Conservation (phyloP, 148 eudicot species). For the Rhododendron henanense region DNA sequence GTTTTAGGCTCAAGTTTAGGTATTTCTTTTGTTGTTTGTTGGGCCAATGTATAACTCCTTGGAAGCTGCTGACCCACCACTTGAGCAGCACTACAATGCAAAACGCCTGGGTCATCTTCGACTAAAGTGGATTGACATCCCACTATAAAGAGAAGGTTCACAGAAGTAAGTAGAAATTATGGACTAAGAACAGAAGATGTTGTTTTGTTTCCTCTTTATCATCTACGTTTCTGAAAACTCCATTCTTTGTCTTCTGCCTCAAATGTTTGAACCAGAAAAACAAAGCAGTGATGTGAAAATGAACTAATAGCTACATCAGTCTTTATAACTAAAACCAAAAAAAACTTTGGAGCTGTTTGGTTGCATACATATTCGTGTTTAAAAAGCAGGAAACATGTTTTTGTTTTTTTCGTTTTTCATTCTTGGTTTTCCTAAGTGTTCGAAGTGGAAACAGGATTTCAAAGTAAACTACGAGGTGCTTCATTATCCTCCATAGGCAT, state of each 20-base stretch:
- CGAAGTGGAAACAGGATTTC: not conserved
- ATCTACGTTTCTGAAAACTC: not conserved
- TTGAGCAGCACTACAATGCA: slow-evolving; percentile 18
- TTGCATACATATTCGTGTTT: not conserved
- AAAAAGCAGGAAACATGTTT: not conserved
- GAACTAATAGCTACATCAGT: not conserved
- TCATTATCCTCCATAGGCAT: not conserved
- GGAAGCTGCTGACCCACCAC: slow-evolving; percentile 15
- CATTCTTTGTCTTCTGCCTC: not conserved
- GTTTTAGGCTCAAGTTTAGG: slow-evolving; percentile 9
- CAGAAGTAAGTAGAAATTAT: not conserved
- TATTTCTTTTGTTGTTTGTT: slow-evolving; percentile 7
- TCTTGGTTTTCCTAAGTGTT: not conserved
- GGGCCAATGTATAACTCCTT: not conserved
- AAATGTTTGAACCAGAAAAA: not conserved
- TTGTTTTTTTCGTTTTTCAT: not conserved
- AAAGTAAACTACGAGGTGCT: not conserved
- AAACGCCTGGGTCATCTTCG: slow-evolving; percentile 14
- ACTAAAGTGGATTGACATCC: slow-evolving; percentile 1
- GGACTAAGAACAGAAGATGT: not conserved
- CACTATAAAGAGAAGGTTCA: slow-evolving; percentile 5
- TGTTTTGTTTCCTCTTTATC: not conserved
- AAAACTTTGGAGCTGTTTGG: not conserved
- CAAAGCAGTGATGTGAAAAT: not conserved
- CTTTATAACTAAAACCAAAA: not conserved